Evolutionary conservation across 768 basidiomycete species (phyloP), one percentile per base, ranked within the genome.

Genomic region (Podaxis mareebaensis): DNA sequence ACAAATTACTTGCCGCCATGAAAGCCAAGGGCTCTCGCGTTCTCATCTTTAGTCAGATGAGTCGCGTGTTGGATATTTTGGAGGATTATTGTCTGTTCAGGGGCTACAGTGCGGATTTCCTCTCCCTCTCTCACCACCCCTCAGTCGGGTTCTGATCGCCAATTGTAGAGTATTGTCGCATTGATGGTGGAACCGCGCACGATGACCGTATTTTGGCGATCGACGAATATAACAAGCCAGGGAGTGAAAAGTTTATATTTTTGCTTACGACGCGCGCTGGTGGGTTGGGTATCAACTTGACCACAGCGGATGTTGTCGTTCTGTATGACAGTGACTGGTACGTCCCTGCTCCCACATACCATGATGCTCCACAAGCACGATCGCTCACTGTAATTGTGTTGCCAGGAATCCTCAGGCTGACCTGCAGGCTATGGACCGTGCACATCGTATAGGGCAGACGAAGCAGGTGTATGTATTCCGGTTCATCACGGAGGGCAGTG

Each of bases 41-140:
- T 3, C 85, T 98, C 67, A 97, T 99, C 65, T 99, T 99, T 80
- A 96, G 94, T 69, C 97, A 99, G 75, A 99, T 99, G 97, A 96
- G 93, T 76, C 90, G 97, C n/a, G 92, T 99, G 63, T 82, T 98
- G 54, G 97, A 99, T 74, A 99, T 99, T 63, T 75, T 99, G 51
- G 96, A 99, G 73, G 96, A 99, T 72, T 99, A 96, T 75, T 98
- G 95, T 75, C 79, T 96, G 64, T 99, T 98, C 80, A 81, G 96
- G 52, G 77, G 78, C 61, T 96, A 91, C 76, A 89, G 96, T 97
- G 70, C 57, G 93, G 79, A 20, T n/a, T 7, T 12, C 51, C 38
- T 57, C 46, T 40, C 28, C 24, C 33, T 26, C 33, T 56, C 12
- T 26, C 40, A 17, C 4, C 3, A 7, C 8, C 11, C 17, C 30